Evolutionary conservation across 2,329 filamentous ascomycete species (phyloP).

Genomic region (Epichloe bromicola): DNA sequence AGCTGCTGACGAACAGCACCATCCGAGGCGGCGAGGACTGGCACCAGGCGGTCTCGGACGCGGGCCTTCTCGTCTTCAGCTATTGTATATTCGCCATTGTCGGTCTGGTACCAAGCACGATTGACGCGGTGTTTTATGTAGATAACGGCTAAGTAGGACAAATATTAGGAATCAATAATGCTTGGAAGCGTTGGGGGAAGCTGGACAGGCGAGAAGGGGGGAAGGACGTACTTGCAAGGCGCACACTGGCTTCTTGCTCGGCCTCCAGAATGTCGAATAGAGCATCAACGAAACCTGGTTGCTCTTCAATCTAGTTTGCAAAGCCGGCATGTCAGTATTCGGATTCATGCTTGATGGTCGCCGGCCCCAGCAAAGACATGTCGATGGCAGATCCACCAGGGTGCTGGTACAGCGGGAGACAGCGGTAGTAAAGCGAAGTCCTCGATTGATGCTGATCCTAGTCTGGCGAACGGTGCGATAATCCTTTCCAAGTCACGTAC

Average conservation of each 20-base stretch:
- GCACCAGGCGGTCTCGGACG: conserved; percentile 78
- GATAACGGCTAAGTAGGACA: conserved; percentile 57
- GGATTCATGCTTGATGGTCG: not conserved
- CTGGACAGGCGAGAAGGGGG: not conserved
- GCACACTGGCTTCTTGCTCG: conserved; percentile 74
- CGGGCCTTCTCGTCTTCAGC: conserved; percentile 79
- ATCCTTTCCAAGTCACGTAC: conserved; percentile 33
- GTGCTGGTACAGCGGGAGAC: not conserved
- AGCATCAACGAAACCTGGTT: conserved; percentile 79
- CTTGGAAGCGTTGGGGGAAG: conserved; percentile 2
- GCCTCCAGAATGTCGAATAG: conserved; percentile 81
- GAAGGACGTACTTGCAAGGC: conserved; percentile 65
- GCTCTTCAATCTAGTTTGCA: conserved; percentile 63
- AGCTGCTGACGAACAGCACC: conserved; percentile 82
- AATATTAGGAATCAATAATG: conserved; percentile 7
- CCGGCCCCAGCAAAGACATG: not conserved
- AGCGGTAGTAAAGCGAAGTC: no score
- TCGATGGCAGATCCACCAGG: not conserved
- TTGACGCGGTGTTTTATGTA: conserved; percentile 97
- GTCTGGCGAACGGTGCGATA: not conserved
- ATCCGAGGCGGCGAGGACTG: conserved; percentile 69
- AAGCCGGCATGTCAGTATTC: conserved; percentile 2
- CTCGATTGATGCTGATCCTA: not conserved
- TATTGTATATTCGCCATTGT: conserved; percentile 62
- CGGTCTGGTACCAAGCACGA: conserved; percentile 72